Percentiles rank a stretch among this genome's conserved stretches.
These are phyloP conservation scores for Penicillium alfredii DNA, from an alignment of 495 filamentous ascomycete species.

Conservation along the genomic window DNA sequence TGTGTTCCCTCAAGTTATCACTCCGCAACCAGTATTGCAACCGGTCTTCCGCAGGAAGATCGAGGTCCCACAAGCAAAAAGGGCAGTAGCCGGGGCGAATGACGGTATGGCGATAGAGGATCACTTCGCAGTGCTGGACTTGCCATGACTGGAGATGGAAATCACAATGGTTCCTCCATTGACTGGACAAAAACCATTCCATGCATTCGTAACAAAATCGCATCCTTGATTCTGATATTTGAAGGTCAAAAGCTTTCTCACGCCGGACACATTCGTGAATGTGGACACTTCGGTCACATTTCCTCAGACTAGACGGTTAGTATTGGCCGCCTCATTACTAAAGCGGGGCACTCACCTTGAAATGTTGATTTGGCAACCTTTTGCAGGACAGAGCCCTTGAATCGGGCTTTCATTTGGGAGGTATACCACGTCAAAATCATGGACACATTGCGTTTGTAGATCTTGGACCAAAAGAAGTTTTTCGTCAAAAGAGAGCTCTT, in stretches of 20 bases:
- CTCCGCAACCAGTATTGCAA: conserved; percentile 13
- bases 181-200: conserved; percentile 6
- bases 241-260: conserved; percentile 5
- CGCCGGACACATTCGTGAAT: conserved; percentile 14
- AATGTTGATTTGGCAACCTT: conserved; percentile 10
- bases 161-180: conserved; percentile 11
- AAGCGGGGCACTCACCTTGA: conserved; percentile 3
- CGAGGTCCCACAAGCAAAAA: conserved; percentile 7
- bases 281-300: conserved; percentile 14
- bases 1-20: conserved; percentile 15
- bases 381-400: conserved; percentile 11
- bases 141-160: conserved; percentile 12
- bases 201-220: conserved; percentile 20
- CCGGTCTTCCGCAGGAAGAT: conserved; percentile 8
- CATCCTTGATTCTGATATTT: conserved; percentile 9
- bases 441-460: conserved; percentile 12
- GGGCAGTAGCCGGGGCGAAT: conserved; percentile 12
- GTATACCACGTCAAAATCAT: conserved; percentile 18
- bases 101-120: conserved; percentile 16
- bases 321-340: conserved; percentile 10
- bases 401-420: conserved; percentile 15
- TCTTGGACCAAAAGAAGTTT: conserved; percentile 19
- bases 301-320: conserved; percentile 13
- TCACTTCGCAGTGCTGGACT: conserved; percentile 15
- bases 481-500: conserved; percentile 16